phyloP scores from a whole-genome alignment of 2,329 filamentous ascomycete species.

The Sordariomycetes sp. region DNA sequence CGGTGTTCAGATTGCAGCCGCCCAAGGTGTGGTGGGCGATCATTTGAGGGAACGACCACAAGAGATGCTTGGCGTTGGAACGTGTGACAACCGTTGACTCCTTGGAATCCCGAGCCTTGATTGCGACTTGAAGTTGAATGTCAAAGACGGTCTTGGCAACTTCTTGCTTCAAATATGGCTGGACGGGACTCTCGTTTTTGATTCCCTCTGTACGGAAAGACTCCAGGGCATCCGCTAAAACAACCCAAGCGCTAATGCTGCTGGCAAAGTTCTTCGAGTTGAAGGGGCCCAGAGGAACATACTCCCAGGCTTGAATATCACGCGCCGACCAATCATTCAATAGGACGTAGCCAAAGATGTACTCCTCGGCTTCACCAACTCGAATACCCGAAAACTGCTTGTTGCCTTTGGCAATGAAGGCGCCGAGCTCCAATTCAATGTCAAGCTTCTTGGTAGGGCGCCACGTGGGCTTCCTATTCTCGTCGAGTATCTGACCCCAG shows the following conservation, averaged over 20 bases:
- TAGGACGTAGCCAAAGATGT: conserved; percentile 62
- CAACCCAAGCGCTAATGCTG: conserved; percentile 52
- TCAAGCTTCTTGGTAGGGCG: conserved; percentile 48
- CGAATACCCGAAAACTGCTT: conserved; percentile 54
- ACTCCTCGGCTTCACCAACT: conserved; percentile 55
- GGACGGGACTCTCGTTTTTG: conserved; percentile 8
- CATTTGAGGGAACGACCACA: conserved; percentile 74
- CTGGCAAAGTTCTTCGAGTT: conserved; percentile 54
- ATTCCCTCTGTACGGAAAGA: conserved; percentile 11
- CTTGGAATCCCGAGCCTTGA: background rate
- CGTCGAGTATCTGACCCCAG: conserved; percentile 58
- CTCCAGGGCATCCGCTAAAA: conserved; percentile 48
- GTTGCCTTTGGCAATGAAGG: conserved; percentile 61
- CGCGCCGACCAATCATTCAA: conserved; percentile 57
- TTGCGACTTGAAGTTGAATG: conserved; percentile 23
- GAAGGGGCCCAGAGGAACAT: conserved; percentile 52
- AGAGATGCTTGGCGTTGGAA: conserved; percentile 27
- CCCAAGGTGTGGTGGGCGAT: conserved; percentile 65
- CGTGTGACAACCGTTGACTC: conserved; percentile 5
- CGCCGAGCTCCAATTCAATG: conserved; percentile 69
- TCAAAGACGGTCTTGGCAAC: conserved; percentile 20
- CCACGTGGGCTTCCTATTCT: conserved; percentile 45
- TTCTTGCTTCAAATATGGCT: conserved; percentile 48
- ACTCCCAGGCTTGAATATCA: conserved; percentile 54
- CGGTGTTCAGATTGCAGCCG: conserved; percentile 60